These are phyloP conservation scores for Monosporascus sp. DNA, from an alignment of 2,329 filamentous ascomycete species.

Conservation along the genomic window DNA sequence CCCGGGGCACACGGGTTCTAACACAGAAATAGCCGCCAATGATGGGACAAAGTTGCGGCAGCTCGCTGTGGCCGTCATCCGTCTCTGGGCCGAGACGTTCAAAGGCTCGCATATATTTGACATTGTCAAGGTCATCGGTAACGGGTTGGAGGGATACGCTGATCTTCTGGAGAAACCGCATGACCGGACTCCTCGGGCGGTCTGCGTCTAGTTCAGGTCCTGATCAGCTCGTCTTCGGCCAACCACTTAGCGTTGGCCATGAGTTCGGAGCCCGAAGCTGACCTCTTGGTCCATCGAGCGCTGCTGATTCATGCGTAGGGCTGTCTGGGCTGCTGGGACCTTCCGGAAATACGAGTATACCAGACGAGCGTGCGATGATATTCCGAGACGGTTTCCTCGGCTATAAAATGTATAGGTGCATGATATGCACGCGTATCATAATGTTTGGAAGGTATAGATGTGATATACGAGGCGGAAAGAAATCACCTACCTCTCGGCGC, in stretches of 20 bases:
- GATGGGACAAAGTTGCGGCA: slow-evolving; percentile 49
- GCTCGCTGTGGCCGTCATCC: slow-evolving; percentile 52
- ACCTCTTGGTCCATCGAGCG: too few relatives aligned
- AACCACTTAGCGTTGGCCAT: background rate
- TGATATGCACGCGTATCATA: too few relatives aligned
- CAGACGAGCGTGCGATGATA: too few relatives aligned
- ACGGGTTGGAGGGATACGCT: slow-evolving; percentile 52
- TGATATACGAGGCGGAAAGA: too few relatives aligned
- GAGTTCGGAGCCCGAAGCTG: too few relatives aligned
- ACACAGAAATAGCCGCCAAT: slow-evolving; percentile 38
- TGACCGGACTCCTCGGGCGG: slow-evolving; percentile 40
- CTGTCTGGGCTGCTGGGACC: too few relatives aligned
- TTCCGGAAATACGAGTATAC: too few relatives aligned
- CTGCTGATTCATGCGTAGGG: too few relatives aligned
- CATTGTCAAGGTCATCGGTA: slow-evolving; percentile 53
- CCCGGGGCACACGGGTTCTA: slow-evolving; percentile 29
- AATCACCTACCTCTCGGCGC: too few relatives aligned
- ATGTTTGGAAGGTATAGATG: too few relatives aligned
- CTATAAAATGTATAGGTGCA: too few relatives aligned
- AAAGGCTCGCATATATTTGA: slow-evolving; percentile 58
- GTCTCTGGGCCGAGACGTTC: slow-evolving; percentile 58
- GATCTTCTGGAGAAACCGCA: slow-evolving; percentile 51
- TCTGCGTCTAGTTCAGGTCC: slow-evolving; percentile 24
- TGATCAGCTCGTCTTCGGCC: slow-evolving; percentile 10
- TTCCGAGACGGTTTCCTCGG: too few relatives aligned